Evolutionary conservation across 495 filamentous ascomycete species (phyloP), one percentile per base, ranked within the genome.

Genomic region (Neurospora africana): DNA sequence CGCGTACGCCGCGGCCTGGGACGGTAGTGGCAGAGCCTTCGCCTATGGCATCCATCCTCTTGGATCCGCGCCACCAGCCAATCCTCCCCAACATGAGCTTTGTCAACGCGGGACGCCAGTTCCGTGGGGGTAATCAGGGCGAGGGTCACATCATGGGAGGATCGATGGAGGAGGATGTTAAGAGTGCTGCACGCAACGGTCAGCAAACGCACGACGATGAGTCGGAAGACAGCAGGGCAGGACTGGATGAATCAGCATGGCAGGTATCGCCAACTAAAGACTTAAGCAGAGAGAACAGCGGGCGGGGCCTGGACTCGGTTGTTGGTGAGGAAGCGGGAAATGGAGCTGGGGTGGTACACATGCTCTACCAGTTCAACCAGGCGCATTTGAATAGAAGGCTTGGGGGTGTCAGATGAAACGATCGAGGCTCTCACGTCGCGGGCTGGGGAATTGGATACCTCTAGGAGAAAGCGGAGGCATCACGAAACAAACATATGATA

Each of bases 321-420:
- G 53, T 65, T 33, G 73, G 73, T 2, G 75, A 77, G 23, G 69
- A 67, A 10, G n/a, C 33, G 17, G 21, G 10, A 15, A n/a, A 35
- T 15, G 73, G 71, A 4, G 82, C 87, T 2, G 92, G 91, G 30
- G 95, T 99, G 13, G 83, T 99, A 71, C 91, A 92, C 3, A 82
- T 98, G 80, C 87, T 99, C 65, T 92, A 94, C 77, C 92, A 98
- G 78, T 97, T 97, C 79, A 92, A 94, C 79, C 93, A 91, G 81
- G 92, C 88, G 70, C 92, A 94, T 78, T 88, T 89, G 71, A 91
- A 92, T 38, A 77, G 80, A 17, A 72, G 78, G 41, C 78, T 77
- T n/a, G 75, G 82, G 40, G 82, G 82, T 0, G 78, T 83, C 71
- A 76, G 83, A 74, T 84, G 75, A 80, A 23, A 30, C 13, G n/a